Base-by-base conservation (phyloP, 805 yeast genomes). In the Candida gorgasii region DNA sequence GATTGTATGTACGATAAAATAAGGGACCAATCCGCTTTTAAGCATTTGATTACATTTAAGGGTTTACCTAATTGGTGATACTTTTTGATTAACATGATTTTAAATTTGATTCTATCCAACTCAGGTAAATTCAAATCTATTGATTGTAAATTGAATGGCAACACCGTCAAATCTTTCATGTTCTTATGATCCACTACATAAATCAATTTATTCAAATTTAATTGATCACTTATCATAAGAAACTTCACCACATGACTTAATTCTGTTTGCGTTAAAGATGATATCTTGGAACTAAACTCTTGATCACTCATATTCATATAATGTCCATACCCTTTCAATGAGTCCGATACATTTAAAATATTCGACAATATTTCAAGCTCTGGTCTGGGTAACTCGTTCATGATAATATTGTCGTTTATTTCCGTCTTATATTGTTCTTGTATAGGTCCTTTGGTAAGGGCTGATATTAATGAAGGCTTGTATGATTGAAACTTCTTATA, bases 1-100 rank as follows among this genome's bases (percentile, higher is more conserved):
- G 43, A 40, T 18, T 46, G 16, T 13, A 69, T 61, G 18, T 53
- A 44, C 1, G 66, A 65, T 14, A 51, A 44, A 39, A 62, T 67
- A 22, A 40, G 43, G 3, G 28, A 6, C 30, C 65, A 65, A 44
- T 59, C 54, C n/a, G 44, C 46, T 43, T 60, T 60, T 29, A 69
- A 49, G 37, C 58, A 54, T 39, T 56, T 57, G 11, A 66, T 48
- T 11, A 69, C 63, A 44, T 46, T 45, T 20, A 65, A 44, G 6
- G 73, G 72, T 36, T 55, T 53, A 32, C 57, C 57, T 35, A 67
- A 44, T 36, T 61, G 70, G 37, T 67, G 61, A 51, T 54, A 62
- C 47, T 69, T 69, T 45, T 65, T 65, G 44, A 69, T 44, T 16
- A 67, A 47, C 9, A 67, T 45, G n/a, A 68, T 55, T 15, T 58